These are phyloP conservation scores for Penicillium nucicola DNA, from an alignment of 495 filamentous ascomycete genomes.

Conservation along the genomic window DNA sequence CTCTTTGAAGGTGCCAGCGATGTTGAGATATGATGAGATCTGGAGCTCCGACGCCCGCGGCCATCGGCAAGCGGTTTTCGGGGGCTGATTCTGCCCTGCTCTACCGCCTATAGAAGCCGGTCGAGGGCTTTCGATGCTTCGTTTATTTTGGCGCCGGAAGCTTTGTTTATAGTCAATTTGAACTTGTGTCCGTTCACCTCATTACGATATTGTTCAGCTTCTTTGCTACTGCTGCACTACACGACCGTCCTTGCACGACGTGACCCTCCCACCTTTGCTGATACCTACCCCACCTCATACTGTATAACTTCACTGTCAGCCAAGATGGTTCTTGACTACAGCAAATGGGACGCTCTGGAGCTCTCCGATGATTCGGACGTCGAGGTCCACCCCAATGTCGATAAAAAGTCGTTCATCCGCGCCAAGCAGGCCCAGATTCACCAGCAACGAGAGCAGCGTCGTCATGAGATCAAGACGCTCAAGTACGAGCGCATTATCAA, in stretches of 20 bases:
- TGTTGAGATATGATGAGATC: conserved; percentile 18
- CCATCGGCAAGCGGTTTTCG: conserved; percentile 16
- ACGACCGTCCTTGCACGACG: too few species aligned
- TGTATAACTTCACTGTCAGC: background rate
- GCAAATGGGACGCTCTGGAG: conserved; percentile 95
- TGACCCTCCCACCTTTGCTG: background rate
- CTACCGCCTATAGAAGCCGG: conserved; percentile 37
- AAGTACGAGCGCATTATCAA: conserved; percentile 94
- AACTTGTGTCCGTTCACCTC: background rate
- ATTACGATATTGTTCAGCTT: background rate
- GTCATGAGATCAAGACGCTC: conserved; percentile 81
- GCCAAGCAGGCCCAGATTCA: conserved; percentile 98
- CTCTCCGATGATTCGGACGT: conserved; percentile 97
- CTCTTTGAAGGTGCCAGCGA: conserved; percentile 5
- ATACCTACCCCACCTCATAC: conserved; percentile 22
- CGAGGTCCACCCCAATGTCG: conserved; percentile 98
- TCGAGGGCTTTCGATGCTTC: conserved; percentile 36
- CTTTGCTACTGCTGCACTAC: too few species aligned
- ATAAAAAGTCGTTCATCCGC: conserved; percentile 97
- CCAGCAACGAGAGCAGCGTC: conserved; percentile 76
- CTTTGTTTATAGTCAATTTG: background rate
- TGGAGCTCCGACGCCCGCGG: conserved; percentile 10
- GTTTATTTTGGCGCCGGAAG: conserved; percentile 4
- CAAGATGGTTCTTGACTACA: conserved; percentile 89
- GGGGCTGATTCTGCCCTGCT: conserved; percentile 27